phyloP scores from a whole-genome alignment of 2,329 filamentous ascomycete species.

The Ambrosiella cleistominuta region DNA sequence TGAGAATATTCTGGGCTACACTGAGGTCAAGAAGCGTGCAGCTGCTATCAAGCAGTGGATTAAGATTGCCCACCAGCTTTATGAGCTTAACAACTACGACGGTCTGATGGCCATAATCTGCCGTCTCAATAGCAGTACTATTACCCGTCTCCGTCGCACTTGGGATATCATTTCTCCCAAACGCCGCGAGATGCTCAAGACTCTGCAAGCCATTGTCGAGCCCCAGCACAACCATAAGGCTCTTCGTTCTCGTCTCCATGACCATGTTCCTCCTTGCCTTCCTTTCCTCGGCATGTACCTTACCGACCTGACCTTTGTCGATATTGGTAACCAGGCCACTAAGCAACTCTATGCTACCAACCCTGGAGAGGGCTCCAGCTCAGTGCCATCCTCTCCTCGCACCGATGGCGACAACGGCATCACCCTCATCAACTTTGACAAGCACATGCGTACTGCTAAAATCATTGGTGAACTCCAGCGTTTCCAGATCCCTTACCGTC shows the following conservation, averaged over 20 bases:
- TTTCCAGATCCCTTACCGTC: constrained; percentile 83
- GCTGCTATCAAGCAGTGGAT: constrained; percentile 93
- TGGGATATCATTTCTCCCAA: constrained; percentile 81
- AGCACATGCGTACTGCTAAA: constrained; percentile 83
- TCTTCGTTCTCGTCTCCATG: constrained; percentile 64
- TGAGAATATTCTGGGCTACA: constrained; percentile 72
- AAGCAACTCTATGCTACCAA: constrained; percentile 44
- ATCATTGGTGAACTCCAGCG: constrained; percentile 91
- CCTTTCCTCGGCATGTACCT: constrained; percentile 94
- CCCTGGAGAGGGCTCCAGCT: constrained; percentile 18
- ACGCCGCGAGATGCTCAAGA: constrained; percentile 62
- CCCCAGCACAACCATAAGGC: constrained; percentile 80
- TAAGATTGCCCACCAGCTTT: constrained; percentile 73
- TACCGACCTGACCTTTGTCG: constrained; percentile 88
- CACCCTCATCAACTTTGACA: constrained; percentile 92
- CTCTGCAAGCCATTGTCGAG: constrained; percentile 71
- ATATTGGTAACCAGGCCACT: constrained; percentile 78
- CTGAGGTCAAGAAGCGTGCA: constrained; percentile 87
- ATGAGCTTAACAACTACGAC: constrained; percentile 90
- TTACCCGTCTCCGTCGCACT: constrained; percentile 70
- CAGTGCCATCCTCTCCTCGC: constrained; percentile 30
- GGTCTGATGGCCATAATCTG: constrained; percentile 94
- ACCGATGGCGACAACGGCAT: constrained; percentile 44
- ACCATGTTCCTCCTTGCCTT: constrained; percentile 77
- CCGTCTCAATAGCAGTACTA: constrained; percentile 79